Evolutionary conservation across 129 eudicot genomes (phyloP).

Genomic region (Rutidosis leptorrhynchoides): DNA sequence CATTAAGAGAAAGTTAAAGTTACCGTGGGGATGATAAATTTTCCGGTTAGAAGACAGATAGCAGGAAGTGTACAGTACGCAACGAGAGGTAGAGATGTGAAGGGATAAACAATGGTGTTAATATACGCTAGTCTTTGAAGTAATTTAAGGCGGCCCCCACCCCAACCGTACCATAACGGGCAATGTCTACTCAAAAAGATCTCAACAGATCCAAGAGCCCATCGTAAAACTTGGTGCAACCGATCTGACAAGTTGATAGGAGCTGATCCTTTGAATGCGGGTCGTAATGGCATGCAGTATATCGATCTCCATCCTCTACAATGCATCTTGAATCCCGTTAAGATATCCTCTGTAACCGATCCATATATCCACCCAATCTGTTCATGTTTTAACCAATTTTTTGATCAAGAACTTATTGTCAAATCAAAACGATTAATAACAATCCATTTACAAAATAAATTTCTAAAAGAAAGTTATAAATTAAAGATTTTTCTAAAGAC

Average conservation of each 20-base stretch:
- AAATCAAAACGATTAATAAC: not conserved
- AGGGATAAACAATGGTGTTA: constrained; percentile 96
- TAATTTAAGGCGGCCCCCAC: constrained; percentile 95
- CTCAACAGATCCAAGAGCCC: constrained; percentile 99
- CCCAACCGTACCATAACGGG: constrained; percentile 98
- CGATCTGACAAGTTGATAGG: constrained; percentile 98
- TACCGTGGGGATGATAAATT: constrained; percentile 98
- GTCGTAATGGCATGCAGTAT: constrained; percentile 95
- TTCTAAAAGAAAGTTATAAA: not conserved
- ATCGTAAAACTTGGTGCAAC: constrained; percentile 92
- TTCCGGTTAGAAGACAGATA: constrained; percentile 92
- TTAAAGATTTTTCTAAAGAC: too few species aligned
- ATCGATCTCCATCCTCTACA: constrained; percentile 99
- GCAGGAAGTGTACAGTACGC: constrained; percentile 91
- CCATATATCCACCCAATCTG: constrained; percentile 99
- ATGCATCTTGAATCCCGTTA: constrained; percentile 99
- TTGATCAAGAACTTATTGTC: not conserved
- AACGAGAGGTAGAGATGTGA: constrained; percentile 92
- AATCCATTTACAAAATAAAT: not conserved
- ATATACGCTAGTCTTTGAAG: constrained; percentile 95
- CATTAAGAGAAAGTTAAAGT: constrained; percentile 10
- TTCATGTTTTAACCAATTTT: constrained; percentile 17
- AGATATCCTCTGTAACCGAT: constrained; percentile 94
- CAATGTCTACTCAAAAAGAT: constrained; percentile 97
- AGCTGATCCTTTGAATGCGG: constrained; percentile 98